Conservation (phyloP, 2,329 filamentous ascomycete genomes). For the Alternaria sp. region DNA sequence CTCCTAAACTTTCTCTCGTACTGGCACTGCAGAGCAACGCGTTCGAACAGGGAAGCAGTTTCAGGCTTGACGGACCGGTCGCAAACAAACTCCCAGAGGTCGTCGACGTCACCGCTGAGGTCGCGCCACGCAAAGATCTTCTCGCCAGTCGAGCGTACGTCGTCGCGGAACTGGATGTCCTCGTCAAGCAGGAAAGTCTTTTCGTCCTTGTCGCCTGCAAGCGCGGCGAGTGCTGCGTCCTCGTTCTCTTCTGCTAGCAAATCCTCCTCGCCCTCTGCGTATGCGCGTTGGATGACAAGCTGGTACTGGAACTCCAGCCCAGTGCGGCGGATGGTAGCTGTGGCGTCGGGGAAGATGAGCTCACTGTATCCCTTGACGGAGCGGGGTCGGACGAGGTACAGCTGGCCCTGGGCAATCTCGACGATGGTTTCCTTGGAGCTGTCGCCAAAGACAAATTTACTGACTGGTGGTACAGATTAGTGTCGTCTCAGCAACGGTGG, state of each 20-base stretch:
- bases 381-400: constrained; percentile 93
- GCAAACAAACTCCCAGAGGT: constrained; percentile 98
- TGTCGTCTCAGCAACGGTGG: constrained; percentile 35
- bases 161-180: constrained; percentile 83
- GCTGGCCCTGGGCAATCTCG: constrained; percentile 92
- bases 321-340: constrained; percentile 88
- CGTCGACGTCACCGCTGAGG: constrained; percentile 88
- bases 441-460: constrained; percentile 91
- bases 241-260: constrained; percentile 88
- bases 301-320: constrained; percentile 97
- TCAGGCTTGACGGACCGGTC: constrained; percentile 74
- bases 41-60: constrained; percentile 81
- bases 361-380: constrained; percentile 98
- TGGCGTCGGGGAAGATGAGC: constrained; percentile 91
- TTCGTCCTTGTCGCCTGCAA: constrained; percentile 87
- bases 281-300: constrained; percentile 92
- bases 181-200: constrained; percentile 97
- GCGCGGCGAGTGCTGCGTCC: constrained; percentile 77
- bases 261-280: constrained; percentile 97
- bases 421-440: constrained; percentile 90
- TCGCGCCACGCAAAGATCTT: constrained; percentile 95
- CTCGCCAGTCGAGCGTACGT: constrained; percentile 79
- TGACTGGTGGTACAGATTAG: constrained; percentile 65
- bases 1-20: constrained; percentile 95
- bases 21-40: constrained; percentile 88